Evolutionary conservation across 805 yeast genomes (phyloP).

Genomic region (Pichia nanzhaoensis): DNA sequence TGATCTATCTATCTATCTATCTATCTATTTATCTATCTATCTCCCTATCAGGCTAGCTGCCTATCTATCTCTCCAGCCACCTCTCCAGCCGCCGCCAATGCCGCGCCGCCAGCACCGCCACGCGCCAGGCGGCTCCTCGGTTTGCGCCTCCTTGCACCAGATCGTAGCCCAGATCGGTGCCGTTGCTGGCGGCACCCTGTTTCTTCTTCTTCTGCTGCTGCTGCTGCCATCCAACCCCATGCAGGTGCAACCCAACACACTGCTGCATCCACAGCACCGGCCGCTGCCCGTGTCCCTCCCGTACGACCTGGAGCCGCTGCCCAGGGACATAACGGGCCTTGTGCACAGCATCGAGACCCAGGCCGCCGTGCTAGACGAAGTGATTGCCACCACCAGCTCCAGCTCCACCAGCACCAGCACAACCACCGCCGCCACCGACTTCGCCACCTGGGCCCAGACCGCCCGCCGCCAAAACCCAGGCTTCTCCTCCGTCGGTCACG

Average conservation of each 20-base stretch:
- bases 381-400: too few species aligned
- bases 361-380: too few species aligned
- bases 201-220: background rate
- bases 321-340: background rate
- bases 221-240: background rate
- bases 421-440: background rate
- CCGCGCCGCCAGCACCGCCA: too few species aligned
- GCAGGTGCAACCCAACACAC: background rate
- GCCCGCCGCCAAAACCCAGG: slow-evolving; percentile 4
- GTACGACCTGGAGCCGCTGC: background rate
- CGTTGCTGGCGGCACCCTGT: background rate
- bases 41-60: too few species aligned
- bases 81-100: too few species aligned
- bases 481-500: background rate
- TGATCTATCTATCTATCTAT: too few species aligned
- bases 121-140: too few species aligned
- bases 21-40: too few species aligned
- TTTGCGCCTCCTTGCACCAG: too few species aligned
- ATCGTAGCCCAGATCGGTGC: too few species aligned
- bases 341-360: background rate
- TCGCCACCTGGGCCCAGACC: background rate
- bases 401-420: too few species aligned
- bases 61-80: too few species aligned
- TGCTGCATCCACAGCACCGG: background rate
- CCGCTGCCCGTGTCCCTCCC: slow-evolving; percentile 2